Percentiles rank a stretch among this genome's conserved stretches.
phyloP scores from a whole-genome alignment of 495 filamentous ascomycete genomes.

The Aspergillus sclerotioniger region DNA sequence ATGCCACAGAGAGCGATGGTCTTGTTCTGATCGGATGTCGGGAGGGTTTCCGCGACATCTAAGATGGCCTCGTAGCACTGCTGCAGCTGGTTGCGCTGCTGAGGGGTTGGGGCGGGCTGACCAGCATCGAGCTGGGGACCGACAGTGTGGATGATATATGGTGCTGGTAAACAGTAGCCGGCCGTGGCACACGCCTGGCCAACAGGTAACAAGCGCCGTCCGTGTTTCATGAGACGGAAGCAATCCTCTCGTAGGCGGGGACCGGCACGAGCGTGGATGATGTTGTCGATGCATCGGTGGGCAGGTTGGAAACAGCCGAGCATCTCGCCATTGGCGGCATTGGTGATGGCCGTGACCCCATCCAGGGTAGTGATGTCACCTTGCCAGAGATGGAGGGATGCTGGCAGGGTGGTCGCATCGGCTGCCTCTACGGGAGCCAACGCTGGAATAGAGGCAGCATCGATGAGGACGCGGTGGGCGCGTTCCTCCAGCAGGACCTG shows the following conservation, averaged over 20 bases:
- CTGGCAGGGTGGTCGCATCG: neutral
- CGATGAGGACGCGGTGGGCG: neutral
- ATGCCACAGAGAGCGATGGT: conserved; percentile 28
- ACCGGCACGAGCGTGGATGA: conserved; percentile 26
- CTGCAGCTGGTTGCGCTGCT: conserved; percentile 14
- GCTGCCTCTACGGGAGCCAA: too few species aligned
- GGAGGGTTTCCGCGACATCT: conserved; percentile 13
- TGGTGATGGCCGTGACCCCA: conserved; percentile 26
- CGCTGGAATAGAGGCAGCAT: neutral
- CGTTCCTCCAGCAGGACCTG: neutral
- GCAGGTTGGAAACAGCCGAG: conserved; percentile 25
- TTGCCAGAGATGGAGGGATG: conserved; percentile 19
- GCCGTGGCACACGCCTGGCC: conserved; percentile 21
- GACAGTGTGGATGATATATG: conserved; percentile 25
- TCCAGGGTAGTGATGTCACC: conserved; percentile 27
- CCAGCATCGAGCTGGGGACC: conserved; percentile 21
- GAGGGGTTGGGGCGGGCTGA: neutral
- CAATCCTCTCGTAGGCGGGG: conserved; percentile 27
- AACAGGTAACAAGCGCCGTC: conserved; percentile 15
- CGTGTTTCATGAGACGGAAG: conserved; percentile 14
- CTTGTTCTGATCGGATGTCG: conserved; percentile 17
- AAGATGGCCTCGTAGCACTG: conserved; percentile 22
- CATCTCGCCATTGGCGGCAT: conserved; percentile 24
- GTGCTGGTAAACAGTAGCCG: conserved; percentile 22
- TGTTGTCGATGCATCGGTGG: conserved; percentile 31